Evolutionary conservation across 495 filamentous ascomycete genomes (phyloP).

Genomic region (Pyrenopolyporus hunteri): DNA sequence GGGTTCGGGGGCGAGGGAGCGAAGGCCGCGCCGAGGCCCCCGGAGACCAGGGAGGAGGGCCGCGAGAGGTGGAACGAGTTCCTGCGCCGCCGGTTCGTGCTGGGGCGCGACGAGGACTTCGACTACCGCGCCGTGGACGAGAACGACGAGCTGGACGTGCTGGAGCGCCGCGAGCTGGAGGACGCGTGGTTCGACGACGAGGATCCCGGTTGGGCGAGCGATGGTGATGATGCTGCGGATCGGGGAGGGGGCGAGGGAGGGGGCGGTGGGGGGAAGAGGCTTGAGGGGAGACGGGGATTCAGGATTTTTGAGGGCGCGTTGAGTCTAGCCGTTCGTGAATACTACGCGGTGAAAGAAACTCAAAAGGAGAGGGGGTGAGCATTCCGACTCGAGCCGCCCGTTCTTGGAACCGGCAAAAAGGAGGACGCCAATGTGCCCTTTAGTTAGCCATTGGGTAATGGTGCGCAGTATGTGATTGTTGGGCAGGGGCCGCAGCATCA

Average conservation of each 20-base stretch:
- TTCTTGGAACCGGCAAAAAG: too few species aligned
- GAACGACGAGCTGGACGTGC: constrained; percentile 72
- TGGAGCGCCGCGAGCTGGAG: constrained; percentile 62
- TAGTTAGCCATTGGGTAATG: too few species aligned
- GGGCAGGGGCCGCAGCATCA: too few species aligned
- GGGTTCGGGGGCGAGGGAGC: constrained; percentile 6
- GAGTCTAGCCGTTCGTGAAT: background rate
- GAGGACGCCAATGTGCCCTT: too few species aligned
- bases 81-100: constrained; percentile 71
- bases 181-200: constrained; percentile 82
- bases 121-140: constrained; percentile 72
- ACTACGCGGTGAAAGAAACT: too few species aligned
- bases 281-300: constrained; percentile 76
- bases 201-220: constrained; percentile 67
- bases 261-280: constrained; percentile 38
- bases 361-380: too few species aligned
- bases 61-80: constrained; percentile 68
- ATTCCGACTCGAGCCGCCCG: too few species aligned
- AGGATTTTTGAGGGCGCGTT: constrained; percentile 67
- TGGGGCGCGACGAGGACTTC: constrained; percentile 76
- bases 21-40: constrained; percentile 37
- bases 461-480: too few species aligned
- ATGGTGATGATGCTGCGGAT: constrained; percentile 59
- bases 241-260: constrained; percentile 59
- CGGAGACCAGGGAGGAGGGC: constrained; percentile 68